Evolutionary conservation across 768 basidiomycete species (phyloP).

Genomic region (Holtermannia corniformis): DNA sequence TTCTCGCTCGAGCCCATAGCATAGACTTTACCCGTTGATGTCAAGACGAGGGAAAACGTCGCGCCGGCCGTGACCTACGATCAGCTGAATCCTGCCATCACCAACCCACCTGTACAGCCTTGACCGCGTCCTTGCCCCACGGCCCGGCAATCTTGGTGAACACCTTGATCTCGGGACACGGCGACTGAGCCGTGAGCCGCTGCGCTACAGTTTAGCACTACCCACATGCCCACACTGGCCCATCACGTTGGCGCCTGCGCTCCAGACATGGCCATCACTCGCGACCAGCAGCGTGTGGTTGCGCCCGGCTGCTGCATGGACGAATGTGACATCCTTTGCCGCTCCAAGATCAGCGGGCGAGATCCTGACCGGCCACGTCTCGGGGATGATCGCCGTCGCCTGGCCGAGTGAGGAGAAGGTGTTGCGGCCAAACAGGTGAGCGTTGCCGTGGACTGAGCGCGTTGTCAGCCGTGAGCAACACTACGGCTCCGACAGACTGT

Average conservation of each 20-base stretch:
- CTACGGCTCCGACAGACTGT: conserved; percentile 20
- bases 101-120: conserved; percentile 31
- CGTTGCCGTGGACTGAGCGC: conserved; percentile 51
- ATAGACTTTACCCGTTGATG: conserved; percentile 73
- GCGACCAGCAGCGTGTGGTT: conserved; percentile 75
- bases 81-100: background rate
- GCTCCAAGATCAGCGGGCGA: conserved; percentile 55
- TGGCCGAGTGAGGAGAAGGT: conserved; percentile 60
- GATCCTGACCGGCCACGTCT: conserved; percentile 61
- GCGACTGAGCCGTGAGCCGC: conserved; percentile 3
- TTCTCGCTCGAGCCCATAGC: conserved; percentile 85
- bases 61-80: conserved; percentile 68
- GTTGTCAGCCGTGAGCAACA: background rate
- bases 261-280: conserved; percentile 73
- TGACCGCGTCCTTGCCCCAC: conserved; percentile 27
- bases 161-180: conserved; percentile 11
- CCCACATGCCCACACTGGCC: conserved; percentile 58
- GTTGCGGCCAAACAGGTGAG: conserved; percentile 86
- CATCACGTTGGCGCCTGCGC: conserved; percentile 65
- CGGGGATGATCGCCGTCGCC: conserved; percentile 51
- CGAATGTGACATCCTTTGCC: conserved; percentile 49
- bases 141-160: conserved; percentile 31
- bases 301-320: conserved; percentile 73
- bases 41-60: conserved; percentile 73
- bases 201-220: background rate